Conservation (phyloP, 495 filamentous ascomycete genomes). For the Aspergillus incahuasiensis region DNA sequence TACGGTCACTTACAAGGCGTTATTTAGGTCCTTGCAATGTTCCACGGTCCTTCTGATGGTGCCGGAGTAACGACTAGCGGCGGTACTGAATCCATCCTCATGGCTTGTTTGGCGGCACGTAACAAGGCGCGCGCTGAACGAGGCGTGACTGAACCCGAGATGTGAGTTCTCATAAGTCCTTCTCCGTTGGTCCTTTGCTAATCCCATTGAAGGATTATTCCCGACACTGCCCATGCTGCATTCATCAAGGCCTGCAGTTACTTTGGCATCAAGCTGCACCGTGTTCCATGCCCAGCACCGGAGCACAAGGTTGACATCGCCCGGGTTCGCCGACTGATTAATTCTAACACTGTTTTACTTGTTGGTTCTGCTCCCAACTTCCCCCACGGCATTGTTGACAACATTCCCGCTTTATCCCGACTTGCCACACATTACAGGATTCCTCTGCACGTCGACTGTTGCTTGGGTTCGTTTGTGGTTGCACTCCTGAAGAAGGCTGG, state of each 20-base stretch:
- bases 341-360: slow-evolving; percentile 92
- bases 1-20: background rate
- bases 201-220: slow-evolving; percentile 67
- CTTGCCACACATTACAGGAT: slow-evolving; percentile 73
- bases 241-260: slow-evolving; percentile 94
- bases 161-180: slow-evolving; percentile 49
- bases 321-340: slow-evolving; percentile 78
- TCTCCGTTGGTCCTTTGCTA: slow-evolving; percentile 8
- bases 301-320: slow-evolving; percentile 75
- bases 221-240: slow-evolving; percentile 89
- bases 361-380: slow-evolving; percentile 96
- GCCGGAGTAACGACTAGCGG: slow-evolving; percentile 90
- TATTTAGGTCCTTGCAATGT: slow-evolving; percentile 69
- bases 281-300: slow-evolving; percentile 83
- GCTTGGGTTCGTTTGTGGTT: slow-evolving; percentile 89
- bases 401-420: slow-evolving; percentile 80
- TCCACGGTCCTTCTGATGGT: slow-evolving; percentile 79
- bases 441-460: slow-evolving; percentile 96
- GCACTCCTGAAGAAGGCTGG: slow-evolving; percentile 89
- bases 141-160: slow-evolving; percentile 88
- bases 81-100: slow-evolving; percentile 92
- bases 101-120: slow-evolving; percentile 84
- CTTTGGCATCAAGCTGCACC: slow-evolving; percentile 90
- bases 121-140: slow-evolving; percentile 84
- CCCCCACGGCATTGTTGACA: slow-evolving; percentile 95